phyloP scores from a whole-genome alignment of 1,284 basidiomycete species.

The Apiotrichum akiyoshidainum region DNA sequence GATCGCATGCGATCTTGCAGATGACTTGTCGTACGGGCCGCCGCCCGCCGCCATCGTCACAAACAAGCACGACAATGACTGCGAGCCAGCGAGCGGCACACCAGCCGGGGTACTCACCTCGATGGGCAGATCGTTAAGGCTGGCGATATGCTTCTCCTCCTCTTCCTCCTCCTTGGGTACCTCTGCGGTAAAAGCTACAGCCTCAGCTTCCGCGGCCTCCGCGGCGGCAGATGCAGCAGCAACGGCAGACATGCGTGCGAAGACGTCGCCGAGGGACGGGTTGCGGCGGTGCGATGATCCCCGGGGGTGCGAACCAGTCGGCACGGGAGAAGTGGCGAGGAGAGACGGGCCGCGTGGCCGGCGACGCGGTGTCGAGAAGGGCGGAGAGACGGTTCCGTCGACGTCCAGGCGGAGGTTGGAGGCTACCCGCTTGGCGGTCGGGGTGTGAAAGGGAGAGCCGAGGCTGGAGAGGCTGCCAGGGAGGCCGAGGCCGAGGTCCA shows the following conservation, averaged over 20 bases:
- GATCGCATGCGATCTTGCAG: too few relatives aligned
- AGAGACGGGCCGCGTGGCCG: neutral
- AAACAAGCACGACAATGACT: neutral
- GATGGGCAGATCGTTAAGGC: constrained; percentile 24
- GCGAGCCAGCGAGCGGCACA: too few relatives aligned
- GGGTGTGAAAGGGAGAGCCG: constrained; percentile 15
- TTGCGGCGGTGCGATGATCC: neutral
- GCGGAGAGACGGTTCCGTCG: neutral
- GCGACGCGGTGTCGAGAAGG: neutral
- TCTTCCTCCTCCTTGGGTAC: neutral
- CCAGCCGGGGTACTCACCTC: constrained; percentile 23
- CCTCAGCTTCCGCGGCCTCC: neutral
- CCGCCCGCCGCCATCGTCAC: too few relatives aligned
- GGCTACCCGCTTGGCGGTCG: neutral
- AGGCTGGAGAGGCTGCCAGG: neutral
- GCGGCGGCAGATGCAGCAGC: neutral
- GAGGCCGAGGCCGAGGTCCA: constrained; percentile 1
- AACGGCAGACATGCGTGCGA: neutral
- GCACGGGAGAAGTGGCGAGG: neutral
- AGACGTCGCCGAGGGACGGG: neutral
- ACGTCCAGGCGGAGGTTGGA: neutral
- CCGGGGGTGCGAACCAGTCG: too few relatives aligned
- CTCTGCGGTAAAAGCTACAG: too few relatives aligned
- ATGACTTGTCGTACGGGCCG: too few relatives aligned
- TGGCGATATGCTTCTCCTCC: neutral